Evolutionary conservation across 441 rosid genomes (phyloP).

Genomic region (Croton laevigatus): DNA sequence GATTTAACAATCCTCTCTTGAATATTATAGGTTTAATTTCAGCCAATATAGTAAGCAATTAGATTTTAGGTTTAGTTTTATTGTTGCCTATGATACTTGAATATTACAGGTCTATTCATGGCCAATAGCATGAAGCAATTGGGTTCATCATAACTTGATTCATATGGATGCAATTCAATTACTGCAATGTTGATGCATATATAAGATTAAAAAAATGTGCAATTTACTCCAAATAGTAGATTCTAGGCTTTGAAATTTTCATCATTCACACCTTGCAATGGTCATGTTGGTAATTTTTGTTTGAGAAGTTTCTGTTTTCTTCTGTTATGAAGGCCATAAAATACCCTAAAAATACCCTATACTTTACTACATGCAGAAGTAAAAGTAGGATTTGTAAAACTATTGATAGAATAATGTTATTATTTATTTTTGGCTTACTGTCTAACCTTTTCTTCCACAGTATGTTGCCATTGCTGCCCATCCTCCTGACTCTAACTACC

Average conservation of each 20-base stretch:
- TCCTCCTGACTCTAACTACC: slow-evolving; percentile 77
- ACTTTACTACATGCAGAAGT: background rate
- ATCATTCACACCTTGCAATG: background rate
- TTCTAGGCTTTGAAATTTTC: background rate
- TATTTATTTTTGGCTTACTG: background rate
- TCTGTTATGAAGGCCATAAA: background rate
- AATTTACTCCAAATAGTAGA: background rate
- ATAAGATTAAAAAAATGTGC: no score
- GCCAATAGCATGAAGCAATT: background rate
- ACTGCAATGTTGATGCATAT: no score
- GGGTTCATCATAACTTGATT: background rate
- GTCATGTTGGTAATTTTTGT: background rate
- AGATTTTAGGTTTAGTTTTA: no score
- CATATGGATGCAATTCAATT: background rate
- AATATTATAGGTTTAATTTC: no score
- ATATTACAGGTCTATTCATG: no score
- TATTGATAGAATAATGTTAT: background rate
- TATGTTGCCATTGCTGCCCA: slow-evolving; percentile 89
- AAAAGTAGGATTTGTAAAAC: background rate
- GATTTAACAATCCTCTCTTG: no score
- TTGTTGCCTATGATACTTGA: no score
- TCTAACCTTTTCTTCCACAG: slow-evolving; percentile 36
- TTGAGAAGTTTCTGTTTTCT: background rate
- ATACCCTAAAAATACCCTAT: background rate
- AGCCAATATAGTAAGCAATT: no score